Conservation (phyloP, 768 basidiomycete genomes). For the Rhizopogon vinicolor region DNA sequence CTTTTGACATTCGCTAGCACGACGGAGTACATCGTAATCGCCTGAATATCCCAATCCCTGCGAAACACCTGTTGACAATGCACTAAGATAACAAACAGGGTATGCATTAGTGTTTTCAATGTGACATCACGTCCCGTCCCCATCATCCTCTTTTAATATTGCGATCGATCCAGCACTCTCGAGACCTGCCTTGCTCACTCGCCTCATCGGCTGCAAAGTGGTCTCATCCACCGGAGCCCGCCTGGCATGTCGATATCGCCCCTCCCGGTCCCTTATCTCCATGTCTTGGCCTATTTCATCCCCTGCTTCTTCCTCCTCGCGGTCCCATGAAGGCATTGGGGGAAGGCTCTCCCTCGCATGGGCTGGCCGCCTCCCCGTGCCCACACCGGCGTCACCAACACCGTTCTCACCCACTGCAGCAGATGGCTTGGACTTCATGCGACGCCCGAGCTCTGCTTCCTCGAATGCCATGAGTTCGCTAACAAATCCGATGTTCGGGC, state of each 20-base stretch:
- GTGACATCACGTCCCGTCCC: neutral
- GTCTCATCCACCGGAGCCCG: constrained; percentile 84
- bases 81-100: neutral
- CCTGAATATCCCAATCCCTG: neutral
- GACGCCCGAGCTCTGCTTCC: constrained; percentile 71
- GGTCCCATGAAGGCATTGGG: constrained; percentile 27
- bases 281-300: constrained; percentile 68
- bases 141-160: neutral
- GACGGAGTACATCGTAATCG: neutral
- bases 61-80: neutral
- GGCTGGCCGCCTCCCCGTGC: constrained; percentile 42
- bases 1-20: neutral
- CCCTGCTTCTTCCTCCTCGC: constrained; percentile 9
- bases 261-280: constrained; percentile 83
- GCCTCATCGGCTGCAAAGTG: constrained; percentile 83
- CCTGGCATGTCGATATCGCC: constrained; percentile 84
- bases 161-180: constrained; percentile 51
- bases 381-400: constrained; percentile 17
- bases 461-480: constrained; percentile 97
- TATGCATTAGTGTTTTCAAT: neutral
- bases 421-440: constrained; percentile 30
- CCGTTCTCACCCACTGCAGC: neutral
- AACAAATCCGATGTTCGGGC: constrained; percentile 96
- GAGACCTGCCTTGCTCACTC: constrained; percentile 91
- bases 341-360: constrained; percentile 71